A percentile compares a stretch with the other conserved stretches of the same genome.
These are phyloP conservation scores for Kurtzmaniella quercitrusa DNA, from an alignment of 1,139 yeast genomes.

Conservation along the genomic window DNA sequence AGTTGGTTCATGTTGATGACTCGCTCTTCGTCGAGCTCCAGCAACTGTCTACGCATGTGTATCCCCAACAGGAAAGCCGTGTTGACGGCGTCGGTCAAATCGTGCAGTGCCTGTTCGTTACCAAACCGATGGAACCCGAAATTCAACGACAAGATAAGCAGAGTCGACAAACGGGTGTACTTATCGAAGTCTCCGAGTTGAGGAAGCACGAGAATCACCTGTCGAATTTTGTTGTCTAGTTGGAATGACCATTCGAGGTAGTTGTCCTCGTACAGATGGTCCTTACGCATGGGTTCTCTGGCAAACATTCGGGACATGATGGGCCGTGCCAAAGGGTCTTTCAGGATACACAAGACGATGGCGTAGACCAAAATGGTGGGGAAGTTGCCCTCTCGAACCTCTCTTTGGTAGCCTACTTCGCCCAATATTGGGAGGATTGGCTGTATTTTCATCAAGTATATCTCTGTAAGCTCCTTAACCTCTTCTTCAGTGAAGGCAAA, in stretches of 20 bases:
- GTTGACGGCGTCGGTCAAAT: conserved; percentile 28
- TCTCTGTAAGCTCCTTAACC: conserved; percentile 18
- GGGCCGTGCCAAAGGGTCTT: conserved; percentile 27
- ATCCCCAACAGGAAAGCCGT: conserved; percentile 27
- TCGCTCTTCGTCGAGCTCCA: conserved; percentile 12
- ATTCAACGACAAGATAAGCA: conserved; percentile 26
- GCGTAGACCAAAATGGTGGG: conserved; percentile 24
- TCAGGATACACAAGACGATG: conserved; percentile 23
- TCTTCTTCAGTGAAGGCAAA: conserved; percentile 20
- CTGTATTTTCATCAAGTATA: conserved; percentile 31
- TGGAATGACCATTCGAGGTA: conserved; percentile 21
- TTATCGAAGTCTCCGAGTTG: conserved; percentile 37
- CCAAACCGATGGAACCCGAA: conserved; percentile 29
- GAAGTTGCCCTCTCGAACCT: conserved; percentile 17
- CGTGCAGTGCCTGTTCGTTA: conserved; percentile 34
- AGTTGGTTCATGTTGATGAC: conserved; percentile 22
- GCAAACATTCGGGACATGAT: conserved; percentile 19
- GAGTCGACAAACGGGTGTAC: conserved; percentile 24
- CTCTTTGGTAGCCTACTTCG: conserved; percentile 26
- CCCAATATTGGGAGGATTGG: conserved; percentile 31
- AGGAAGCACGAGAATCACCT: conserved; percentile 21
- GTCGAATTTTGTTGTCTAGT: conserved; percentile 31
- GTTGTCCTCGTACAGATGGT: conserved; percentile 11
- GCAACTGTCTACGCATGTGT: conserved; percentile 23
- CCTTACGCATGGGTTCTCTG: conserved; percentile 6